A percentile compares a stretch with the other conserved stretches of the same genome.
Conservation (phyloP, 495 filamentous ascomycete genomes). For the Talaromyces ruber region DNA sequence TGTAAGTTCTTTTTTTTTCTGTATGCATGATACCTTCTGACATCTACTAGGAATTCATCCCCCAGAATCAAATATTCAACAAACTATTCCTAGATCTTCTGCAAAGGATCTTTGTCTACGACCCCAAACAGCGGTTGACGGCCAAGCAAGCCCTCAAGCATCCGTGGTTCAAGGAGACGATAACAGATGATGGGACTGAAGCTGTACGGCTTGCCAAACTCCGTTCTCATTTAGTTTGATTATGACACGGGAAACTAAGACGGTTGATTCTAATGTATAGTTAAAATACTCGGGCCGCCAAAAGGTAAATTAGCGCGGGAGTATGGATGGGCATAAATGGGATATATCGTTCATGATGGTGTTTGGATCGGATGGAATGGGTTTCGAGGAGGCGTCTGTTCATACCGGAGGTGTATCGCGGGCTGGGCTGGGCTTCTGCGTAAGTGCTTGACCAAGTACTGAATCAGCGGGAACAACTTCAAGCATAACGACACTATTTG, state of each 20-base stretch:
- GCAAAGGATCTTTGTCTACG: slow-evolving; percentile 88
- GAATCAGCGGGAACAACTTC: neutral
- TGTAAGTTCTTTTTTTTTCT: slow-evolving; percentile 43
- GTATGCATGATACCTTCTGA: slow-evolving; percentile 16
- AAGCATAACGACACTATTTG: neutral
- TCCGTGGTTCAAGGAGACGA: slow-evolving; percentile 83
- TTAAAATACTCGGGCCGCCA: slow-evolving; percentile 2
- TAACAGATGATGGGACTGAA: slow-evolving; percentile 89
- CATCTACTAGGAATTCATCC: slow-evolving; percentile 72
- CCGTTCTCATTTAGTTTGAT: neutral
- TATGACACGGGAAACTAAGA: slow-evolving; percentile 5
- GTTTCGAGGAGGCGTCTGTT: neutral
- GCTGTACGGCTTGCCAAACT: slow-evolving; percentile 57
- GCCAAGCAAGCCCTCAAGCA: slow-evolving; percentile 88
- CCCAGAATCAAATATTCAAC: slow-evolving; percentile 68
- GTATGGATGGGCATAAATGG: neutral
- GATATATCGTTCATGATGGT: neutral
- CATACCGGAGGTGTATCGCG: neutral
- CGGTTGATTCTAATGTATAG: slow-evolving; percentile 3
- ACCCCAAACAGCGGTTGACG: slow-evolving; percentile 81
- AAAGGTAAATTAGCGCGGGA: neutral
- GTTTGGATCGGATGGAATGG: neutral
- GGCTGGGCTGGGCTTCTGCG: neutral
- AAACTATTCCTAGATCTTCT: slow-evolving; percentile 81
- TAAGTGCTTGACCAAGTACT: neutral